Conservation (phyloP, 1,284 basidiomycete species). For the Leccinum proliferum region DNA sequence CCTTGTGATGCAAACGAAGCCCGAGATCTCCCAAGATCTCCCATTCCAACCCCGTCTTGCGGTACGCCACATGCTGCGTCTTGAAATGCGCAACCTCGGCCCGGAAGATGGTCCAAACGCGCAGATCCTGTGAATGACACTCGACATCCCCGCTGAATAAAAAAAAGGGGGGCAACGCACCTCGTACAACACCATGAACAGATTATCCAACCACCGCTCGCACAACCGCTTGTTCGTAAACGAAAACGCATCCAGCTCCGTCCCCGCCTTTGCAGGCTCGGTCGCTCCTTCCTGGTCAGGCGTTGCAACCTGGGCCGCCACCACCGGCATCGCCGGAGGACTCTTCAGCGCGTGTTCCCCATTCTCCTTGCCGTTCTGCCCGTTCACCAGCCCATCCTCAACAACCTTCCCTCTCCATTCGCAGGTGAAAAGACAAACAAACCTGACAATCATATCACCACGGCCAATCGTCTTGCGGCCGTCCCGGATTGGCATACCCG, state of each 20-base stretch:
- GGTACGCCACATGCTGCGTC: slow-evolving; percentile 93
- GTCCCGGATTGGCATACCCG: slow-evolving; percentile 81
- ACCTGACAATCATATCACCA: slow-evolving; percentile 77
- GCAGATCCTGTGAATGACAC: slow-evolving; percentile 64
- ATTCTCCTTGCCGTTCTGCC: slow-evolving; percentile 3
- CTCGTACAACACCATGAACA: slow-evolving; percentile 99
- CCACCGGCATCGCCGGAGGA: slow-evolving; percentile 52
- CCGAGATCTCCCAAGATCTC: slow-evolving; percentile 97
- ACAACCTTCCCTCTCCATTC: slow-evolving; percentile 29
- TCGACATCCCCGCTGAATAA: neutral
- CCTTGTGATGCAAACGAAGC: slow-evolving; percentile 88
- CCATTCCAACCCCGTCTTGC: slow-evolving; percentile 97
- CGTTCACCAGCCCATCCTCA: slow-evolving; percentile 10
- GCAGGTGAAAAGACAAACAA: slow-evolving; percentile 29
- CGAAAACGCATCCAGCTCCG: slow-evolving; percentile 66
- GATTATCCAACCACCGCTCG: slow-evolving; percentile 96
- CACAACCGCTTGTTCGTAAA: slow-evolving; percentile 97
- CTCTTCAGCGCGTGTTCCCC: slow-evolving; percentile 11
- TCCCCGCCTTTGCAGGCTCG: slow-evolving; percentile 12
- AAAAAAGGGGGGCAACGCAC: slow-evolving; percentile 35
- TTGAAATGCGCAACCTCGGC: slow-evolving; percentile 96
- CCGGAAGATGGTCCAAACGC: slow-evolving; percentile 99
- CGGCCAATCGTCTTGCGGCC: slow-evolving; percentile 58
- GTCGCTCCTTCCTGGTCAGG: slow-evolving; percentile 35
- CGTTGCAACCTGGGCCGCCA: slow-evolving; percentile 40